phyloP scores from a whole-genome alignment of 306 rosid species.

The Acacia melanoxylon region DNA sequence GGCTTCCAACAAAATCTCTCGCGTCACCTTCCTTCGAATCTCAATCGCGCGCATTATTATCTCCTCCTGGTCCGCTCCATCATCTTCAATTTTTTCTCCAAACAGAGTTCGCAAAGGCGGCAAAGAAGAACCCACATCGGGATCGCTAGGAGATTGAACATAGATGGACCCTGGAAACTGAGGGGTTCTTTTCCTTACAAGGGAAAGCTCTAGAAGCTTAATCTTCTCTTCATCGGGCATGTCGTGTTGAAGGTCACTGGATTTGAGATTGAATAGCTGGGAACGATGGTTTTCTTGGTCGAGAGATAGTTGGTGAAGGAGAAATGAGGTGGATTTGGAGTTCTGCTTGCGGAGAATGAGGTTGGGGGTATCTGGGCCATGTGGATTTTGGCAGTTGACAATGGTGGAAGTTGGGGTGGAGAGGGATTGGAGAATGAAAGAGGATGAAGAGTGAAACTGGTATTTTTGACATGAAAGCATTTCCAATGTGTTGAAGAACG shows the following conservation, averaged over 20 bases:
- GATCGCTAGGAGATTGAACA: slow-evolving; percentile 72
- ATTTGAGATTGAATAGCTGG: slow-evolving; percentile 1
- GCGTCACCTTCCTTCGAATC: slow-evolving; percentile 81
- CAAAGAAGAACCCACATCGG: slow-evolving; percentile 71
- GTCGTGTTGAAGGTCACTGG: slow-evolving; percentile 36
- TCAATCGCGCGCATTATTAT: slow-evolving; percentile 78
- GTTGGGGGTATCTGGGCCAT: slow-evolving; percentile 28
- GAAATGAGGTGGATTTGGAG: slow-evolving; percentile 67
- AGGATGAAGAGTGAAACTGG: slow-evolving; percentile 30
- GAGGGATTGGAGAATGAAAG: slow-evolving; percentile 25
- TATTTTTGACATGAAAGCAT: slow-evolving; percentile 46
- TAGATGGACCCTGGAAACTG: slow-evolving; percentile 92
- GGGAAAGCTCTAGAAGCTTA: slow-evolving; percentile 71
- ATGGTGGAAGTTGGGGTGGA: slow-evolving; percentile 21
- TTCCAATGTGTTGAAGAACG: background rate
- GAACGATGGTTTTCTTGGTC: background rate
- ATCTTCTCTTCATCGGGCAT: slow-evolving; percentile 51
- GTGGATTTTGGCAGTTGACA: slow-evolving; percentile 39
- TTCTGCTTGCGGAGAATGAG: slow-evolving; percentile 64
- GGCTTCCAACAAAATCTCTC: slow-evolving; percentile 74
- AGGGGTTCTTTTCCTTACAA: slow-evolving; percentile 76
- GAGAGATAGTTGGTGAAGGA: slow-evolving; percentile 40
- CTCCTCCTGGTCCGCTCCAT: slow-evolving; percentile 37
- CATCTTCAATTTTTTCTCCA: background rate
- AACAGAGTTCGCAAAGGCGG: slow-evolving; percentile 57